Base-by-base conservation (phyloP, 371 early-diverging fungal genomes). In the Apophysomyces trapeziformis region DNA sequence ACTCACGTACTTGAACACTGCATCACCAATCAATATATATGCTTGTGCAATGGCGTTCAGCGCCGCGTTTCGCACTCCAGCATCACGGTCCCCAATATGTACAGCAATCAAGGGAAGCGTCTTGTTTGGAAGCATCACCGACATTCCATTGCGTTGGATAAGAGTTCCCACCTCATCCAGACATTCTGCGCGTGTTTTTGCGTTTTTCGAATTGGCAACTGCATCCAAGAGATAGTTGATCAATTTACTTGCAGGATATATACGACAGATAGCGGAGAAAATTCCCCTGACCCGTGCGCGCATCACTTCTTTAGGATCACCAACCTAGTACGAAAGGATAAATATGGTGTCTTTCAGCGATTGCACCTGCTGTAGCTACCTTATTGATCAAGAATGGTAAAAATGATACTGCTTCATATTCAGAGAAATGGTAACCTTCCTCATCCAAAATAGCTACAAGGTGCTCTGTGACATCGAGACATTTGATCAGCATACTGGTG, bases 291-390 rank as follows among this genome's bases (percentile, higher is more conserved):
- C 78, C 56, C 90, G 84, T 11, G 75, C 72, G 12, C 94, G 84
- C 75, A 96, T 89, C 5, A 81, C 77, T 67, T 95, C 96, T 65
- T 96, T 96, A 50, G 86, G 85, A 67, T 95, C 95, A 13, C 95
- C 95, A 18, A 92, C 67, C 75, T 74, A 32, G 14, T 41, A 37
- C 16, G 44, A 45, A 35, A 32, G n/a, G 3, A 61, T 61, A 16
- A 56, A 36, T 9, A 7, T 6, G 21, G 36, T 38, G 44, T 7
- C 18, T 0, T 7, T 18, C 36, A 58, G 45, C 37, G 50, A 56
- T 21, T 35, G 37, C 45, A 38, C 12, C 11, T 36, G 39, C 35
- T 39, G 3, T 45, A 7, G 58, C 41, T 67, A 85, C 85, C 76
- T 91, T 90, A 58, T 79, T 80, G 58, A 94, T 86, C 57, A 96